Evolutionary conservation across 2,329 filamentous ascomycete genomes (phyloP), one percentile per base, ranked within the genome.

Genomic region (Teratosphaeria destructans): DNA sequence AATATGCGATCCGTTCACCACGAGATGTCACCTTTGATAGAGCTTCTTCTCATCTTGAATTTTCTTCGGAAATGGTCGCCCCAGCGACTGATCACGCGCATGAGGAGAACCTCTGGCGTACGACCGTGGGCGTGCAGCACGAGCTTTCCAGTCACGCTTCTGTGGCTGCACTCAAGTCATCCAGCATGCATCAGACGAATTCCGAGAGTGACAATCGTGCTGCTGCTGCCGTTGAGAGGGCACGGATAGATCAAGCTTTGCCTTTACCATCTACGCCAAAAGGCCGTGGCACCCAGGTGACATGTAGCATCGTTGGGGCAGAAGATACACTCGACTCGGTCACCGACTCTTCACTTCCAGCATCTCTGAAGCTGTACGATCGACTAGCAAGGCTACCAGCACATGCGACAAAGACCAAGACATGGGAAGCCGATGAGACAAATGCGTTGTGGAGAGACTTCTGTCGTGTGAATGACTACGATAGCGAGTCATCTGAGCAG

Each of bases 391-490:
- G 26, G 23, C 37, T 59, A 12, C 56, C 59, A 2, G 55, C 52
- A 19, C 58, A 56, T 16, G 52, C 56, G 39, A 43, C 49, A 23
- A 19, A 37, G 8, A 27, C 39, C 14, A 32, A 47, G 11, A 53
- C 26, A 23, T 57, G 60, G n/a, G 52, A 57, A 10, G 54, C n/a
- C 10, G 58, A 62, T 32, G 63, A 65, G 5, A 64, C 47, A 6
- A 54, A 69, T 29, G 63, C 57, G n/a, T 16, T 68, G 1, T 70
- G 68, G 68, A 62, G 62, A 52, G 56, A 59, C 1, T 67, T 69
- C 58, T 60, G 68, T 27, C 39, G 67, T 23, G 66, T 63, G 5
- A 65, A 61, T 32, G 56, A 60, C 39, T 62, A 61, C 23, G 60
- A 63, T 6, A 64, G 58, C 49, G 61, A 58, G 14, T 43, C 59